Percentiles rank a stretch among this genome's conserved stretches.
These are phyloP conservation scores for Sclerotinia borealis DNA, from an alignment of 2,329 filamentous ascomycete genomes.

Conservation along the genomic window DNA sequence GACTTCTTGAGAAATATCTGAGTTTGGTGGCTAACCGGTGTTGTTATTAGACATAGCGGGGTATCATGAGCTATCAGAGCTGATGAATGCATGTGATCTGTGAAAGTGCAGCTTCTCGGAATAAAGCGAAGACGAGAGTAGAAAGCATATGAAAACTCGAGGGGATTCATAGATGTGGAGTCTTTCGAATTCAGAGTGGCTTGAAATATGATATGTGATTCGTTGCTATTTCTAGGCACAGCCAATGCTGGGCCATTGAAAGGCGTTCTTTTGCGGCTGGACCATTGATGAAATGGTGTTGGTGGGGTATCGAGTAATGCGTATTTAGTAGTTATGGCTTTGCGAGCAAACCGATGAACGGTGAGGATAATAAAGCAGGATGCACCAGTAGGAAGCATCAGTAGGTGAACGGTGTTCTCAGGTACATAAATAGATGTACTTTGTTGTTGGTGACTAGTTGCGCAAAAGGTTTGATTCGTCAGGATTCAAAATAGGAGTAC, in stretches of 20 bases:
- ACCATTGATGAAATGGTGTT: neutral
- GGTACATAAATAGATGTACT: neutral
- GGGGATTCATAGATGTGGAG: neutral
- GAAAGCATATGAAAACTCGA: neutral
- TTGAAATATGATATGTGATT: neutral
- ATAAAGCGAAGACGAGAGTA: neutral
- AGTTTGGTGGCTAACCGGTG: neutral
- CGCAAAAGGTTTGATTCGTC: neutral
- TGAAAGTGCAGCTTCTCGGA: neutral
- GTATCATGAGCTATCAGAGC: constrained; percentile 2
- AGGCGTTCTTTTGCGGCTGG: neutral
- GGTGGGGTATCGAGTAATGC: neutral
- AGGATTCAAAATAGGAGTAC: neutral
- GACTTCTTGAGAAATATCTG: neutral
- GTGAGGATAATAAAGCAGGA: neutral
- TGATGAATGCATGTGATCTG: constrained; percentile 2
- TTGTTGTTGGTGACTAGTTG: neutral
- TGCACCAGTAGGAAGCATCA: neutral
- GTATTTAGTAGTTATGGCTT: neutral
- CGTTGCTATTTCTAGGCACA: neutral
- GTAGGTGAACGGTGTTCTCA: neutral
- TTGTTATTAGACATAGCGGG: neutral
- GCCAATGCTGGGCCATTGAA: neutral
- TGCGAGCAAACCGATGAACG: neutral
- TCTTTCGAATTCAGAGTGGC: neutral